Evolutionary conservation across 192 early-diverging fungal genomes (phyloP), one percentile per base, ranked within the genome.

Genomic region (Irineochytrium annulatum): DNA sequence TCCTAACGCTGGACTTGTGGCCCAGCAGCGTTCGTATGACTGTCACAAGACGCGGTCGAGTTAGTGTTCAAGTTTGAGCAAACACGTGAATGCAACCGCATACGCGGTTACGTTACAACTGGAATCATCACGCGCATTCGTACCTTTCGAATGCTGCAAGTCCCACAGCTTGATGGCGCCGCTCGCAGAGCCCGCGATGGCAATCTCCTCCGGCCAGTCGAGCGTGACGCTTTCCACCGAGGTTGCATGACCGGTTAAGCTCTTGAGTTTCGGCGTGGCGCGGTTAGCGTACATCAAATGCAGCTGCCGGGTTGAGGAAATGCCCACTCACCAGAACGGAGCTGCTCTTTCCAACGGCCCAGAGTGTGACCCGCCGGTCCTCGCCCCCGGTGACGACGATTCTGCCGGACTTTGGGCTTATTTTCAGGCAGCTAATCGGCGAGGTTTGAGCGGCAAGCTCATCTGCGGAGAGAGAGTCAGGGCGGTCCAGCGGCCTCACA

Each of bases 131-230:
- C 22, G 14, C 57, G 3, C 24, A 68, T 19, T 1, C 57, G 3
- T 24, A 77, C 77, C 73, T 78, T 86, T 85, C 20, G 70, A 73
- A 27, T 80, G 75, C 46, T 75, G 71, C 31, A 86, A 58, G 67
- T 86, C 83, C 83, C 83, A 86, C 26, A 86, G 65, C 57, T 85
- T 85, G 56, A 86, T 57, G 33, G 75, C 65, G 2, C 83, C 83
- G 1, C 43, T 39, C 4, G 73, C 26, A 2, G 73, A 75, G 11
- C 79, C 83, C 0, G 79, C 83, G 17, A 85, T 73, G 29, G 73
- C 71, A 58, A 86, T 63, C 59, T 86, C 77, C 62, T 86, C 83
- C 5, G 73, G 77, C 67, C 70, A 80, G 63, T 86, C 83, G 24
- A 85, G 30, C 3, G 77, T 69, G n/a, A 83, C 77, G 58, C 69